Conservation (phyloP, 164 flowering plant genomes). For the Macadamia integrifolia region DNA sequence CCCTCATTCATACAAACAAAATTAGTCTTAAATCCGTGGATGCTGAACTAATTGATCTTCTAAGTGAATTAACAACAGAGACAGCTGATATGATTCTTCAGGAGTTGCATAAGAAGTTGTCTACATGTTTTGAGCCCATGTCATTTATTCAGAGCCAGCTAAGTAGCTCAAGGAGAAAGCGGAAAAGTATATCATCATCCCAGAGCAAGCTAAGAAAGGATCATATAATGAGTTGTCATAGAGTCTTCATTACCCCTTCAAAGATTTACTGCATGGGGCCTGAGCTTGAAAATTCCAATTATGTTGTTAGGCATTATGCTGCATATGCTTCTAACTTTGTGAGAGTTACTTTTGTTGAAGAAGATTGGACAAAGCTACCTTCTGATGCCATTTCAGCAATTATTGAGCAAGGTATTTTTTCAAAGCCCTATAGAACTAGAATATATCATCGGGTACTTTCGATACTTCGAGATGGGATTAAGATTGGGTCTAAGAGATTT, state of each 20-base stretch:
- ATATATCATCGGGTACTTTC: slow-evolving; percentile 68
- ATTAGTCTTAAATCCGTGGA: slow-evolving; percentile 48
- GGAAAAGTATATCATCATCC: slow-evolving; percentile 26
- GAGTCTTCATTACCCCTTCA: slow-evolving; percentile 76
- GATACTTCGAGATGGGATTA: slow-evolving; percentile 65
- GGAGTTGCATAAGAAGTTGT: slow-evolving; percentile 54
- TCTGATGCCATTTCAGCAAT: slow-evolving; percentile 49
- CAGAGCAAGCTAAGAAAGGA: slow-evolving; percentile 24
- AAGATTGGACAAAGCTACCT: slow-evolving; percentile 82
- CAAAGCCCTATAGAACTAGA: slow-evolving; percentile 52
- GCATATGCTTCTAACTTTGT: slow-evolving; percentile 73
- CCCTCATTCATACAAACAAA: slow-evolving; percentile 78
- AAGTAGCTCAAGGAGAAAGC: slow-evolving; percentile 15
- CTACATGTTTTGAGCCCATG: slow-evolving; percentile 60
- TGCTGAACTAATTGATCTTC: slow-evolving; percentile 40
- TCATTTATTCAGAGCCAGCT: slow-evolving; percentile 39
- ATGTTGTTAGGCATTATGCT: slow-evolving; percentile 72
- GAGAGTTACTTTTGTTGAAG: slow-evolving; percentile 92
- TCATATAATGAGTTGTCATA: slow-evolving; percentile 70
- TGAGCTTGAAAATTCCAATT: slow-evolving; percentile 81
- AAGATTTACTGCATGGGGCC: slow-evolving; percentile 89
- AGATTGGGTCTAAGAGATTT: slow-evolving; percentile 66
- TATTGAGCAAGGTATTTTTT: slow-evolving; percentile 44
- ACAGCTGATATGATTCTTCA: slow-evolving; percentile 45
- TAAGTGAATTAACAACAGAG: slow-evolving; percentile 34